Percentiles rank a stretch among this genome's conserved stretches.
Evolutionary conservation across 1,284 basidiomycete genomes (phyloP).

Genomic region (Ustilago tritici): DNA sequence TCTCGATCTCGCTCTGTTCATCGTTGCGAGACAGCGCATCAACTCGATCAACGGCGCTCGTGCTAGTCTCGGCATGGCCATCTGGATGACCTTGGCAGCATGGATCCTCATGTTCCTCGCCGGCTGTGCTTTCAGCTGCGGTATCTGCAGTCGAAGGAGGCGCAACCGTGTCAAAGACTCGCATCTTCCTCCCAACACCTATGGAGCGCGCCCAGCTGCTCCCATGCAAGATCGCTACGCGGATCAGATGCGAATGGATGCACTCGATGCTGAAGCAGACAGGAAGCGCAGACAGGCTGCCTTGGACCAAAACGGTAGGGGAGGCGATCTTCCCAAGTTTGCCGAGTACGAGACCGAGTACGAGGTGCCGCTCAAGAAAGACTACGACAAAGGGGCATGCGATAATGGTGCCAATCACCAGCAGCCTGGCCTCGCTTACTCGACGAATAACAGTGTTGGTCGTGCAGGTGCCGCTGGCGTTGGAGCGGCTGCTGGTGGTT

Average conservation of each 20-base stretch:
- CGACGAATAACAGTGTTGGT: slow-evolving; percentile 36
- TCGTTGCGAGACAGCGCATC: slow-evolving; percentile 64
- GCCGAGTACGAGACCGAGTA: slow-evolving; percentile 65
- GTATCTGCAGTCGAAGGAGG: slow-evolving; percentile 50
- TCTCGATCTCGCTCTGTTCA: slow-evolving; percentile 63
- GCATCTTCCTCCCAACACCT: slow-evolving; percentile 34
- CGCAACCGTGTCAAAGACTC: slow-evolving; percentile 54
- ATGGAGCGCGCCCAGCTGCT: slow-evolving; percentile 28
- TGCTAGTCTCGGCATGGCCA: slow-evolving; percentile 55
- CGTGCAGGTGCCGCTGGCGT: slow-evolving; percentile 23
- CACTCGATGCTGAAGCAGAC: slow-evolving; percentile 60
- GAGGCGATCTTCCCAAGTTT: slow-evolving; percentile 61
- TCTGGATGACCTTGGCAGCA: slow-evolving; percentile 65
- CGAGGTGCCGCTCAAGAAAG: slow-evolving; percentile 59
- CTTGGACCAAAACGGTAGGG: slow-evolving; percentile 20
- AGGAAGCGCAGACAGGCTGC: slow-evolving; percentile 54
- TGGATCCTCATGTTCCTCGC: slow-evolving; percentile 60
- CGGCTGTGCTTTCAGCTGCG: slow-evolving; percentile 58
- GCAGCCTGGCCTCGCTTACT: slow-evolving; percentile 46
- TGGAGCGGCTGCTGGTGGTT: slow-evolving; percentile 27
- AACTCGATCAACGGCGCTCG: slow-evolving; percentile 54
- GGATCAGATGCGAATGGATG: slow-evolving; percentile 66
- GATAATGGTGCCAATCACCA: slow-evolving; percentile 27
- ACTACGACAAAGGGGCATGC: slow-evolving; percentile 55
- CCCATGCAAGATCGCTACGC: slow-evolving; percentile 41